phyloP scores from a whole-genome alignment of 352 stramenopile genomes.

The Pythium angustatum region DNA sequence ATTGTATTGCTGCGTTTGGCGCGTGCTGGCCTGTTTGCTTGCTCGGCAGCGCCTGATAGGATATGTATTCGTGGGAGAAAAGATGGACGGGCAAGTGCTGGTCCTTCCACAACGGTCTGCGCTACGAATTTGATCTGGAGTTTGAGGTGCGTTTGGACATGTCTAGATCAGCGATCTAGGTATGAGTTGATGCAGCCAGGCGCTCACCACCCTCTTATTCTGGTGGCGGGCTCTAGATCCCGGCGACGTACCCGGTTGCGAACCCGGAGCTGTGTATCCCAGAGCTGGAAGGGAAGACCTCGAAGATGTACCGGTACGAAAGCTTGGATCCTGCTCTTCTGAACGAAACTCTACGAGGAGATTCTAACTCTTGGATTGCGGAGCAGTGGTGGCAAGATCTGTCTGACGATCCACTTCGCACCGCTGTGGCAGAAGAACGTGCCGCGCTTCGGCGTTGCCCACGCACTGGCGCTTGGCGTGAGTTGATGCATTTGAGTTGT shows the following conservation, averaged over 20 bases:
- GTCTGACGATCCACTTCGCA: slow-evolving; percentile 86
- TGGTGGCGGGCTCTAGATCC: slow-evolving; percentile 41
- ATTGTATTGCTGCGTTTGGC: too few species aligned
- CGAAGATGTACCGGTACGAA: slow-evolving; percentile 87
- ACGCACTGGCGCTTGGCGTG: slow-evolving; percentile 83
- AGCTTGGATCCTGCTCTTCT: too few species aligned
- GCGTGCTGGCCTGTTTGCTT: too few species aligned
- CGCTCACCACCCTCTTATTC: too few species aligned
- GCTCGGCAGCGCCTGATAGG: neutral
- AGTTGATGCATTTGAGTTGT: slow-evolving; percentile 15
- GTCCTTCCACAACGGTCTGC: slow-evolving; percentile 84
- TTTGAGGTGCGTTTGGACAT: slow-evolving; percentile 64
- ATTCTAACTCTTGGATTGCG: neutral
- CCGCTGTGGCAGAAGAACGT: slow-evolving; percentile 91
- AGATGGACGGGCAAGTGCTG: slow-evolving; percentile 88
- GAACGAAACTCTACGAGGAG: too few species aligned
- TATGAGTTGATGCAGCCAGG: too few species aligned
- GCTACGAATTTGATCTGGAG: slow-evolving; percentile 86
- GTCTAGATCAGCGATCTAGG: too few species aligned
- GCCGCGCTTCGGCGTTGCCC: slow-evolving; percentile 83
- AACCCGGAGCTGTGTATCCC: slow-evolving; percentile 86
- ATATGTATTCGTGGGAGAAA: neutral
- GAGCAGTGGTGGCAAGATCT: slow-evolving; percentile 81
- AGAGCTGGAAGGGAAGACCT: slow-evolving; percentile 88
- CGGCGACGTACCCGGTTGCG: slow-evolving; percentile 78